These are phyloP conservation scores for Massarina eburnea DNA, from an alignment of 2,329 filamentous ascomycete genomes.

Conservation along the genomic window DNA sequence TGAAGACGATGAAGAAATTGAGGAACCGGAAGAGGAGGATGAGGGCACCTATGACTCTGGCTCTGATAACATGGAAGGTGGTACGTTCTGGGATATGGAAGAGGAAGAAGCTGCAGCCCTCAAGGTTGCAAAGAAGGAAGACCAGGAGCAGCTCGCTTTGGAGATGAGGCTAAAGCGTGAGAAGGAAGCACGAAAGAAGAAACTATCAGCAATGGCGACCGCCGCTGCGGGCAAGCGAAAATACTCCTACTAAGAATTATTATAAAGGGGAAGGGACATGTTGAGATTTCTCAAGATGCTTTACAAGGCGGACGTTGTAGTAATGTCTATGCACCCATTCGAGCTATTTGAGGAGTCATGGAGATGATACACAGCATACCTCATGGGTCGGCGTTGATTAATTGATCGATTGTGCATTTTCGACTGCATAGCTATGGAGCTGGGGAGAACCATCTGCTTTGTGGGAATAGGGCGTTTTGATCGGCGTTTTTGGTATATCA, in stretches of 20 bases:
- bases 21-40: conserved; percentile 59
- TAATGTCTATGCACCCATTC: background rate
- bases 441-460: conserved; percentile 12
- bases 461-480: conserved; percentile 19
- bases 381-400: conserved; percentile 26
- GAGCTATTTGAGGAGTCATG: conserved; percentile 23
- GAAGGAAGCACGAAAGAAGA: conserved; percentile 41
- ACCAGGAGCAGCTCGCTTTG: conserved; percentile 64
- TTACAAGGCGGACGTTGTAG: background rate
- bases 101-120: conserved; percentile 68
- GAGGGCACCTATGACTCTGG: conserved; percentile 68
- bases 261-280: background rate
- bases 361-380: conserved; percentile 32
- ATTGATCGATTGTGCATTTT: conserved; percentile 12
- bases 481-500: conserved; percentile 9
- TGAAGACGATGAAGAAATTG: conserved; percentile 44
- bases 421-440: conserved; percentile 36
- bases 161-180: conserved; percentile 45
- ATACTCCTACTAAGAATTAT: conserved; percentile 16
- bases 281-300: conserved; percentile 5
- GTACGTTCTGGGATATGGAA: conserved; percentile 68
- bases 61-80: conserved; percentile 79
- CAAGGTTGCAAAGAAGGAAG: conserved; percentile 65
- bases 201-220: conserved; percentile 30
- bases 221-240: conserved; percentile 34